Evolutionary conservation across 176 grass and related monocot genomes (phyloP), one percentile per base, ranked within the genome.

Genomic region (Paspalum notatum): DNA sequence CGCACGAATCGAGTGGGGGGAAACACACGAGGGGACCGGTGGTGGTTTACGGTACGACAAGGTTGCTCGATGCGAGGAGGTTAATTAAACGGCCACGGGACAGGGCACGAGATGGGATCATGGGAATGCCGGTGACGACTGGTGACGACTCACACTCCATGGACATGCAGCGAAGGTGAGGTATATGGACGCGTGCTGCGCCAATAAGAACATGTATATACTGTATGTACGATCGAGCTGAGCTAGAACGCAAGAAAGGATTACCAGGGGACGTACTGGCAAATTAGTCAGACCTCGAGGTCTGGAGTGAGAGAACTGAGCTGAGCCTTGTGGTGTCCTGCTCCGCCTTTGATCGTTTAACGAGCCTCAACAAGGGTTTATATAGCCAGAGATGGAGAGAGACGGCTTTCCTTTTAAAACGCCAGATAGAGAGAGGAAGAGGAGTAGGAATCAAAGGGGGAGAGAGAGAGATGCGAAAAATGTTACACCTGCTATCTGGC

Each of bases 111-210:
- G 62, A 26, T 24, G 49, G 62, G 48, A 80, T 68, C 62, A 68
- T 80, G 77, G 77, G 63, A 80, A 80, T 80, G 77, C 77, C 13
- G 76, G 11, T 50, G 71, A 22, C 42, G 24, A 3, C 68, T 60
- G 68, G 15, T 7, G 74, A 63, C 32, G 27, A 15, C 76, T 66
- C n/a, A n/a, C n/a, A n/a, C 32, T 32, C 32, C 61, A n/a, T 50
- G 57, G 59, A 5, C 9, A 48, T 44, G 21, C 12, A 6, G 44
- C 14, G 18, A 12, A 15, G 45, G 76, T 4, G 22, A 78, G 74
- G 74, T 13, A 66, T n/a, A n/a, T 88, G 74, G 66, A 64, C 49
- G 59, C 17, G 32, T 24, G 61, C 62, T 56, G 38, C 17, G 43
- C 37, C 49, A 43, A 80, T 8, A 37, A 81, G 50, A 70, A 17